Base-by-base conservation (phyloP, 192 early-diverging fungal genomes). In the Gigaspora rosea region DNA sequence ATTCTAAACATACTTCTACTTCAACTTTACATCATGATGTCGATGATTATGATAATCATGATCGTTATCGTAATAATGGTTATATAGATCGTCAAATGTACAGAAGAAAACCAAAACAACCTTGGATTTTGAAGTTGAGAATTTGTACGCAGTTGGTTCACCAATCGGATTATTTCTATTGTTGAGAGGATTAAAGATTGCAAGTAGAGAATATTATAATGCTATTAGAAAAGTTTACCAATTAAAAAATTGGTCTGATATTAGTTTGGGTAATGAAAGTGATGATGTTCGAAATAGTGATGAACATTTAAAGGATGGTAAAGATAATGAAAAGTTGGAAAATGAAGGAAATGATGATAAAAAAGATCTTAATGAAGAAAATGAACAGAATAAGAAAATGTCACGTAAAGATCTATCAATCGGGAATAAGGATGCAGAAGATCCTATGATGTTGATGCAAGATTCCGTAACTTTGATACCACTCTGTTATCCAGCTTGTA, bases 111-210 rank as follows among this genome's bases (percentile, higher is more conserved):
- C 9, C 4, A 73, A 78, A 81, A n/a, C 80, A 81, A 7, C 80
- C 69, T 86, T 94, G 8, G 84, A 90, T 65, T 94, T 94, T 75
- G 79, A 85, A 0, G 92, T 94, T 7, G 82, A 90, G 36, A 92
- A 89, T 62, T 89, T 96, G 56, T 96, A 94, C 49, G 90, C 89
- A 8, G 85, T 94, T 16, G 94, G 94, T n/a, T 94, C 92, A 15
- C 94, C 94, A 4, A 86, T 96, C 27, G 94, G 92, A 3, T 78
- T 95, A 8, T 93, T 96, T 67, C 79, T 95, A 33, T 78, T 96
- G 18, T 79, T 96, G 5, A 93, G 90, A 79, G 92, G 92, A 6
- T 83, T 88, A 50, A 92, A 90, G 64, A 78, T 96, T 12, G 80
- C 78, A 7, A 84, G 88, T 10, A 84, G 86, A 71, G 78, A 69